phyloP scores from a whole-genome alignment of 2,329 filamentous ascomycete species.

The Ustilaginoidea virens region DNA sequence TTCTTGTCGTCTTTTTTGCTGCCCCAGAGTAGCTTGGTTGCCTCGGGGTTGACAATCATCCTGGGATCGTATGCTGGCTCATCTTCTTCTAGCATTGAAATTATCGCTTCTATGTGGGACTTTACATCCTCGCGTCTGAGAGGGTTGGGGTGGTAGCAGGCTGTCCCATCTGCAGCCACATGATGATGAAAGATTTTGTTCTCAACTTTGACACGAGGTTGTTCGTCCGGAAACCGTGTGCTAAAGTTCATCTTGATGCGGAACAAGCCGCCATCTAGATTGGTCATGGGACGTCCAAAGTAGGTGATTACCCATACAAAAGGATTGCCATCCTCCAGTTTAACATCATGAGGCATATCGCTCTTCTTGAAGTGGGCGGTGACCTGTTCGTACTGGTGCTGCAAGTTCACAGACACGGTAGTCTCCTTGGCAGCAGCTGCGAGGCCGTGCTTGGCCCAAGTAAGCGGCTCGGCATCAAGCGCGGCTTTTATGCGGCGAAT shows the following conservation, averaged over 20 bases:
- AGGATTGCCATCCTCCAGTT: slow-evolving; percentile 66
- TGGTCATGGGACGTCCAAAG: slow-evolving; percentile 83
- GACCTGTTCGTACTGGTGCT: slow-evolving; percentile 74
- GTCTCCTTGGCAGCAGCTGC: slow-evolving; percentile 47
- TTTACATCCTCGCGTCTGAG: slow-evolving; percentile 57
- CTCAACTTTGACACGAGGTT: slow-evolving; percentile 69
- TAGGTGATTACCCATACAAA: slow-evolving; percentile 83
- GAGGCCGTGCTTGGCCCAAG: slow-evolving; percentile 58
- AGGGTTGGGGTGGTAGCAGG: slow-evolving; percentile 61
- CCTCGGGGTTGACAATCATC: slow-evolving; percentile 73
- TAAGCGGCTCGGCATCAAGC: slow-evolving; percentile 54
- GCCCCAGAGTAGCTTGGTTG: slow-evolving; percentile 78
- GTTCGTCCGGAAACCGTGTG: slow-evolving; percentile 72
- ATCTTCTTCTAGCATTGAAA: slow-evolving; percentile 74
- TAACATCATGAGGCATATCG: slow-evolving; percentile 59
- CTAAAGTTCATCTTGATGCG: slow-evolving; percentile 67
- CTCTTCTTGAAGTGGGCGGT: slow-evolving; percentile 57
- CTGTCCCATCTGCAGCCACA: slow-evolving; percentile 62
- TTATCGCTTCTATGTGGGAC: slow-evolving; percentile 71
- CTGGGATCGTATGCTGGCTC: slow-evolving; percentile 79
- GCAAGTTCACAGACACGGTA: slow-evolving; percentile 66
- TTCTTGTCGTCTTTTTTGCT: slow-evolving; percentile 57
- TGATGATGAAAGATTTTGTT: slow-evolving; percentile 79
- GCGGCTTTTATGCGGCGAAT: slow-evolving; percentile 52
- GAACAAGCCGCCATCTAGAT: slow-evolving; percentile 84